phyloP scores from a whole-genome alignment of 257 asterid species.

The Scutellaria galericulata region DNA sequence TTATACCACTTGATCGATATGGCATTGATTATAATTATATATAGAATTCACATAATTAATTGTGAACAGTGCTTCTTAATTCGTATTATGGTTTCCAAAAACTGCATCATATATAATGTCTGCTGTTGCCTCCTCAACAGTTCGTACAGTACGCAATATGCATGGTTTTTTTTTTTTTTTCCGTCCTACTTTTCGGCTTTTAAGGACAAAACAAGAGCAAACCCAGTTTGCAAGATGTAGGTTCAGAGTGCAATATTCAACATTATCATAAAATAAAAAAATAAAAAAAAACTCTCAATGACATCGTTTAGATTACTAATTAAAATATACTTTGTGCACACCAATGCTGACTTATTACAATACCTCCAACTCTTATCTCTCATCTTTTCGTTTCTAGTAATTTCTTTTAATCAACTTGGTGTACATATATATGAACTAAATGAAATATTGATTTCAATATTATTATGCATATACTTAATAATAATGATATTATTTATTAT shows the following conservation, averaged over 20 bases:
- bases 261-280: too few relatives aligned
- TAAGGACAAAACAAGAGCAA: conserved; percentile 33
- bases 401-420: neutral
- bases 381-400: neutral
- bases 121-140: too few relatives aligned
- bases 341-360: conserved; percentile 27
- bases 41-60: neutral
- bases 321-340: conserved; percentile 15
- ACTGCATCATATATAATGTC: too few relatives aligned
- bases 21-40: too few relatives aligned
- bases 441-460: neutral
- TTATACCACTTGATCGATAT: too few relatives aligned
- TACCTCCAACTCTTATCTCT: neutral
- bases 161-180: neutral
- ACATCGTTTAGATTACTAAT: too few relatives aligned
- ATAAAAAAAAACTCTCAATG: too few relatives aligned
- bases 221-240: conserved; percentile 23
- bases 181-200: conserved; percentile 34
- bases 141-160: too few relatives aligned
- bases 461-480: too few relatives aligned
- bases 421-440: neutral
- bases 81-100: neutral
- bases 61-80: neutral
- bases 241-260: too few relatives aligned
- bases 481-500: too few relatives aligned